A percentile compares a stretch with the other conserved stretches of the same genome.
These are phyloP conservation scores for Dalechampia spathulata DNA, from an alignment of 441 rosid species.

Conservation along the genomic window DNA sequence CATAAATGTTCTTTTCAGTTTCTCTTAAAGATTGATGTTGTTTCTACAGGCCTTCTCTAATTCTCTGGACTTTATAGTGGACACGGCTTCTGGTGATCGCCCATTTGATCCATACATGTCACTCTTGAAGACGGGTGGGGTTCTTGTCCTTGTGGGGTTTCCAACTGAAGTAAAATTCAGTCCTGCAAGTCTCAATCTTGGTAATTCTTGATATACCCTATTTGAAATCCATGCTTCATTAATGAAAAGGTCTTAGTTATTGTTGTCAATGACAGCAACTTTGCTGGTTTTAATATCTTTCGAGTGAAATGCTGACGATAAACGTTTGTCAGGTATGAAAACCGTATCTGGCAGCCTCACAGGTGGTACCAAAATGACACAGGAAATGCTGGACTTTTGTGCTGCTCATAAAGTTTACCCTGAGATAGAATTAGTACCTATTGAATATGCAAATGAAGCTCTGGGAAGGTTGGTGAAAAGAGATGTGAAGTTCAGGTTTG, in stretches of 20 bases:
- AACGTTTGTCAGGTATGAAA: conserved; percentile 45
- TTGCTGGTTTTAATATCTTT: neutral
- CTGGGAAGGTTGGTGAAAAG: conserved; percentile 61
- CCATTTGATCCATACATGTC: conserved; percentile 73
- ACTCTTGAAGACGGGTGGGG: conserved; percentile 58
- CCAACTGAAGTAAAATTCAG: conserved; percentile 76
- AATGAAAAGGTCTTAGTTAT: too few relatives aligned
- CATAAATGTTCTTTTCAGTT: too few relatives aligned
- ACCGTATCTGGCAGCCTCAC: conserved; percentile 53
- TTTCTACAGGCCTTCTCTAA: conserved; percentile 45
- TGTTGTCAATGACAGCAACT: neutral
- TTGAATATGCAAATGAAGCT: conserved; percentile 61
- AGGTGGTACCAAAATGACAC: conserved; percentile 64
- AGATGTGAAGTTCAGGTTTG: conserved; percentile 78
- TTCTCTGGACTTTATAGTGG: conserved; percentile 67
- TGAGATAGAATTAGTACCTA: conserved; percentile 55
- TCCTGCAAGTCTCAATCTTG: conserved; percentile 56
- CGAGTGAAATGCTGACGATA: neutral
- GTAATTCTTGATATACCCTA: conserved; percentile 17
- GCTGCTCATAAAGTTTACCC: conserved; percentile 70
- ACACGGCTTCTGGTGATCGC: conserved; percentile 87
- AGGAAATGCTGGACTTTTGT: conserved; percentile 72
- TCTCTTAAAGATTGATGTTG: neutral
- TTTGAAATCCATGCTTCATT: too few relatives aligned
- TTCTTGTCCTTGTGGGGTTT: conserved; percentile 61